Base-by-base conservation (phyloP, 148 eudicot genomes). In the Spergularia bocconei region DNA sequence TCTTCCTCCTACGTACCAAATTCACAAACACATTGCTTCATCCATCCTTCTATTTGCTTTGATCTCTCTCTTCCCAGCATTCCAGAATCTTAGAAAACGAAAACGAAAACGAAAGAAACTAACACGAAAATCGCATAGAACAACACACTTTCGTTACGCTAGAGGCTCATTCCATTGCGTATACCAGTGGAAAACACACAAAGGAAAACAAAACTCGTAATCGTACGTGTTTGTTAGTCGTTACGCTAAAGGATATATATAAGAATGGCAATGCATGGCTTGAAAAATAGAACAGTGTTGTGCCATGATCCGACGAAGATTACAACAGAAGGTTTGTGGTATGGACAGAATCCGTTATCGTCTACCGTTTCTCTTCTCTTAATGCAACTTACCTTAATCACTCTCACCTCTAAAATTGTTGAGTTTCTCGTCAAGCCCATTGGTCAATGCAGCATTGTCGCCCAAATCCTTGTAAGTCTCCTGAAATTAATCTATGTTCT, bases 401-500 rank as follows among this genome's bases (percentile, higher is more conserved):
- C 88, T 62, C 2, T 83, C 3, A 61, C 84, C 14, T 83, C 91
- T 7, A 58, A 50, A 54, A 25, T 75, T 14, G 73, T 84, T 23
- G 88, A 85, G 71, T 11, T 80, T 57, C 75, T 76, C 38, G 85
- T 91, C 55, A 78, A 33, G 69, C 92, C 92, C 38, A 85, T 88
- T 39, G 87, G 92, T 13, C 96, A 91, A 86, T 64, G 86, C 6
- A 79, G 70, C 55, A 72, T 87, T 47, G 89, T 88, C 61, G 64
- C 89, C 11, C 89, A 91, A 73, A 83, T 91, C 70, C 55, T 87
- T 58, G 96, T 91, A 85, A 74, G 89, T 64, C 0, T 23, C 4
- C 17, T 15, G 16, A 36, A 16, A 54, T 4, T 29, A 29, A 29
- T 29, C 36, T 29, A 2, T 29, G 2, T 29, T 29, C 0, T 29